Percentiles rank a stretch among this genome's conserved stretches.
phyloP scores from a whole-genome alignment of 1,284 basidiomycete genomes.

The Trichosporon asahii region DNA sequence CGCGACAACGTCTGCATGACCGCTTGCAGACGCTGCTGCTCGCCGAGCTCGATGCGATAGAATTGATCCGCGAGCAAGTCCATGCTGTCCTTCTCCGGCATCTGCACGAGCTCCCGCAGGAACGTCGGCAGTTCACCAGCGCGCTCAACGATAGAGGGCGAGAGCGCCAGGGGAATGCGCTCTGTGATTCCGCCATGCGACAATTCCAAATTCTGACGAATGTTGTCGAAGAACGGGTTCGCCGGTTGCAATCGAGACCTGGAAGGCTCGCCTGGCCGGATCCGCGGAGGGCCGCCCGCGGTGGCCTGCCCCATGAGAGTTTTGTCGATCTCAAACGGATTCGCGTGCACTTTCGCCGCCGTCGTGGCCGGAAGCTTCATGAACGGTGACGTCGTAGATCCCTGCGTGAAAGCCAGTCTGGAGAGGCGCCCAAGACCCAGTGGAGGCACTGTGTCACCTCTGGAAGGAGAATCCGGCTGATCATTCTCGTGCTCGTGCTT shows the following conservation, averaged over 20 bases:
- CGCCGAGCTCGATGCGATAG: conserved; percentile 85
- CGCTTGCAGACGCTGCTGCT: conserved; percentile 81
- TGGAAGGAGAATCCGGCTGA: neutral
- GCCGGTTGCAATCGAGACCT: conserved; percentile 53
- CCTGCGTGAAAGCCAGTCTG: conserved; percentile 38
- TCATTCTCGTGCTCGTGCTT: conserved; percentile 22
- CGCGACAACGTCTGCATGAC: conserved; percentile 66
- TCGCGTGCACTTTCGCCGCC: neutral
- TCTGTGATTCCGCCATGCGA: conserved; percentile 75
- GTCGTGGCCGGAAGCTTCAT: neutral
- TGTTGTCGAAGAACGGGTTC: conserved; percentile 91
- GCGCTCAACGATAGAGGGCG: conserved; percentile 61
- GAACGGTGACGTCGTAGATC: conserved; percentile 13
- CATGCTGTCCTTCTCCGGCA: conserved; percentile 58
- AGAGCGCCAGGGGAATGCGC: conserved; percentile 72
- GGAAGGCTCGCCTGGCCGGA: neutral
- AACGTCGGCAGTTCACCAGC: conserved; percentile 74
- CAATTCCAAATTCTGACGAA: conserved; percentile 90
- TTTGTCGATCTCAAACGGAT: conserved; percentile 16
- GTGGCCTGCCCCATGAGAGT: conserved; percentile 2
- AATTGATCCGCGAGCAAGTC: conserved; percentile 63
- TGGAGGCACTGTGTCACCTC: neutral
- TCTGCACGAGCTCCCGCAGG: conserved; percentile 68
- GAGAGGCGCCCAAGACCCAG: conserved; percentile 28
- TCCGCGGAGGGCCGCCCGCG: conserved; percentile 1